A percentile compares a stretch with the other conserved stretches of the same genome.
phyloP scores from a whole-genome alignment of 257 asterid genomes.

The Capsicum chinense region DNA sequence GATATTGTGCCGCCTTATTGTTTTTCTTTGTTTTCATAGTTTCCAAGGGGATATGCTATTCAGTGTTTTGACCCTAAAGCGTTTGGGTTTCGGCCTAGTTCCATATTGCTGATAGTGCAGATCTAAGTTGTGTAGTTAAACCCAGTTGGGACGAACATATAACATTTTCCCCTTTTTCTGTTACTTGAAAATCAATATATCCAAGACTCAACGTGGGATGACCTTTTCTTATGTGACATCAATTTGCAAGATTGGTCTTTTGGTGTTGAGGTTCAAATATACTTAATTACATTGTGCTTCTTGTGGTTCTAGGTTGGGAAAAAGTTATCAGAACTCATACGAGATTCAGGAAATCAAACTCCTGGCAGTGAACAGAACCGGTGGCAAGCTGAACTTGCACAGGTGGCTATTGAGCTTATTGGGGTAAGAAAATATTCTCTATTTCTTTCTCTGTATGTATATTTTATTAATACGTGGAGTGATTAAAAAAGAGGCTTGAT shows the following conservation, averaged over 20 bases:
- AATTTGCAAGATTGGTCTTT: background rate
- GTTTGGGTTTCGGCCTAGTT: background rate
- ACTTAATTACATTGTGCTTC: background rate
- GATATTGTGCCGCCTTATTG: background rate
- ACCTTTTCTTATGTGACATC: background rate
- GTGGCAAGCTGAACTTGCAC: conserved; percentile 95
- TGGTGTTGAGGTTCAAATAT: conserved; percentile 10
- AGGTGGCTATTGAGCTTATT: conserved; percentile 89
- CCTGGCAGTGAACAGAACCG: conserved; percentile 82
- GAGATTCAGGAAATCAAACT: conserved; percentile 91
- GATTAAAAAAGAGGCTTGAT: background rate
- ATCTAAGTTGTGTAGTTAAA: background rate
- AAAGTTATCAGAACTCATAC: conserved; percentile 91
- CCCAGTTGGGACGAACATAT: background rate
- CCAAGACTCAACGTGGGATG: conserved; percentile 1
- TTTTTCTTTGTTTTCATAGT: background rate
- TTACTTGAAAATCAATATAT: background rate
- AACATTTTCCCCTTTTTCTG: background rate
- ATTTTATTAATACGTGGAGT: background rate
- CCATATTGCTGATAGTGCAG: conserved; percentile 3
- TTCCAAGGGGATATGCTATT: background rate
- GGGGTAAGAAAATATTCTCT: conserved; percentile 61
- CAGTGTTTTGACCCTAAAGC: background rate
- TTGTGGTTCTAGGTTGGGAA: conserved; percentile 73
- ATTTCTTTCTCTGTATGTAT: conserved; percentile 2